Evolutionary conservation across 2,329 filamentous ascomycete species (phyloP), one percentile per base, ranked within the genome.

Genomic region (Alternaria sp.): DNA sequence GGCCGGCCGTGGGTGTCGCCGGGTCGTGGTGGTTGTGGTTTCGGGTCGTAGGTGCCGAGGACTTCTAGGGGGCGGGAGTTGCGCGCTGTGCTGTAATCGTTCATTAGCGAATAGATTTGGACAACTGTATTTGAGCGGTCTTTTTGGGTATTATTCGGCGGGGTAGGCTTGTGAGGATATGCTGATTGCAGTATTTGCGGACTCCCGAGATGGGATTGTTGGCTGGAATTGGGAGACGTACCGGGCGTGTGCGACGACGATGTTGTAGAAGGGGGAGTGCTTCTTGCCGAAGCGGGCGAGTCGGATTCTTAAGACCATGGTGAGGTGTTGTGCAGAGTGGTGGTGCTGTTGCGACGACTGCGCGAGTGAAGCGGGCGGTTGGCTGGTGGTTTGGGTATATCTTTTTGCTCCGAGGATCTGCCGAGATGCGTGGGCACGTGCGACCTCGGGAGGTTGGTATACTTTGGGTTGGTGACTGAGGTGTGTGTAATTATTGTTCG

Each of bases 211-310:
- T 19, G 25, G 10, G 5, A 7, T 15, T 5, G 12, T 5, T 46
- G 5, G 10, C 1, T 15, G 6, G 7, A 12, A 40, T 52, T 46
- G 19, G 46, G 50, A 23, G 26, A 55, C 85, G 69, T 87, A 96
- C 92, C 94, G 90, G 50, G 94, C 94, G 77, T 98, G 95, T 15
- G 93, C 88, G 68, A 99, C 92, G 70, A 98, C 93, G 68, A 99
- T 97, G 84, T 99, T 99, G 87, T 97, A 99, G 74, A 97, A 91
- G 3, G 96, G 95, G n/a, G 88, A 80, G 79, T 97, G 94, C 69
- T 88, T 89, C 80, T 91, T 93, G 78, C 94, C 93, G 80, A 98
- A 97, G 80, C 96, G 94, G 73, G 96, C 92, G 73, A 99, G 89
- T 63, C 96, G 91, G 81, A 99, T 96, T 80, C 92, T 92, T 76